Conservation (phyloP, 164 flowering plant genomes). For the Tetrastigma voinierianum region DNA sequence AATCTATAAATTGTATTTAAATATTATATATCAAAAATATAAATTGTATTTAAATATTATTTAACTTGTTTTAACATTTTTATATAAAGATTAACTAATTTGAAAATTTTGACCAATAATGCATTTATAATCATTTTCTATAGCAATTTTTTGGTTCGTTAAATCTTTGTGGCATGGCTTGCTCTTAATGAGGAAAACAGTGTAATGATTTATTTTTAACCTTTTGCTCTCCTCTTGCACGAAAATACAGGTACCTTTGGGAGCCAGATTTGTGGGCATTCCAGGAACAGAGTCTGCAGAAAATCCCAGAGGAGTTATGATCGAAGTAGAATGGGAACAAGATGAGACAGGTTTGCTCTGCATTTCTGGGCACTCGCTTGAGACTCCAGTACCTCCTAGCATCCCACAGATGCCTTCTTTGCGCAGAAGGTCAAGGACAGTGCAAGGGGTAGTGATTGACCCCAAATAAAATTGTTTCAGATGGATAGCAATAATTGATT, state of each 20-base stretch:
- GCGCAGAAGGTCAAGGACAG: constrained; percentile 23
- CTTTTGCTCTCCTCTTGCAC: background rate
- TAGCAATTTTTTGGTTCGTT: too few species aligned
- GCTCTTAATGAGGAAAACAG: too few species aligned
- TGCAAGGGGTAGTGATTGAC: constrained; percentile 59
- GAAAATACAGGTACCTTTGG: constrained; percentile 67
- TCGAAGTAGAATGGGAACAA: constrained; percentile 87
- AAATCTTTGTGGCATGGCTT: too few species aligned
- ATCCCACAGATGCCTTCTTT: constrained; percentile 23
- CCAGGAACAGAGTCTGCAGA: constrained; percentile 77
- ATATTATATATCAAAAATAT: too few species aligned
- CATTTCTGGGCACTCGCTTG: constrained; percentile 78
- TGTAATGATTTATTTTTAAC: too few species aligned
- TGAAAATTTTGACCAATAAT: too few species aligned
- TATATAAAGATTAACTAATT: too few species aligned
- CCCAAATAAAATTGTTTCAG: constrained; percentile 30
- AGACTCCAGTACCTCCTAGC: constrained; percentile 57
- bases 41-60: too few species aligned
- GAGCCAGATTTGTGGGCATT: constrained; percentile 77
- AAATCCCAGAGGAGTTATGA: constrained; percentile 77
- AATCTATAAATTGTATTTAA: too few species aligned
- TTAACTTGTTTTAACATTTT: too few species aligned
- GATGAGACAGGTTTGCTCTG: constrained; percentile 78
- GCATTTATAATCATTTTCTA: background rate
- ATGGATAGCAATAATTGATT: too few species aligned